A percentile compares a stretch with the other conserved stretches of the same genome.
These are phyloP conservation scores for Saturnispora sekii DNA, from an alignment of 805 yeast genomes.

Conservation along the genomic window DNA sequence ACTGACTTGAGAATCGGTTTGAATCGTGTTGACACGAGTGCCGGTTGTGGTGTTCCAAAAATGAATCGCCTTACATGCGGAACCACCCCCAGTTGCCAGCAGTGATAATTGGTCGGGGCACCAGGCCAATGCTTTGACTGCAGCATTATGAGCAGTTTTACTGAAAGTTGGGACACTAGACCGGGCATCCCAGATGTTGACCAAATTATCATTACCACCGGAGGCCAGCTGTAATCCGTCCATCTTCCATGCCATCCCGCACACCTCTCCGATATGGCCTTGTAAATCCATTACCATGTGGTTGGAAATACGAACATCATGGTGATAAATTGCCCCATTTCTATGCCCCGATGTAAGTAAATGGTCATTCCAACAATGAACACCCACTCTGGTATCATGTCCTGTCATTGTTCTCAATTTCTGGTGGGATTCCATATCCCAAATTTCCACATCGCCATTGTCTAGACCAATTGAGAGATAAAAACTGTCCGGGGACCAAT, in stretches of 20 bases:
- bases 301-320: constrained; percentile 78
- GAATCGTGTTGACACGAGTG: constrained; percentile 72
- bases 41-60: constrained; percentile 96
- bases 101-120: constrained; percentile 77
- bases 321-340: constrained; percentile 73
- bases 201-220: constrained; percentile 92
- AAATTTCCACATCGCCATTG: constrained; percentile 79
- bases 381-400: constrained; percentile 66
- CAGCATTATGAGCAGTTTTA: constrained; percentile 79
- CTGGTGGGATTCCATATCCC: constrained; percentile 80
- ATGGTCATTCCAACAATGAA: constrained; percentile 80
- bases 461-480: constrained; percentile 77
- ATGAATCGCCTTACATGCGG: constrained; percentile 78
- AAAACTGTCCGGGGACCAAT: constrained; percentile 88
- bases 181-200: constrained; percentile 88
- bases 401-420: constrained; percentile 72
- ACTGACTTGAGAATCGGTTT: constrained; percentile 91
- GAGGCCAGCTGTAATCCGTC: constrained; percentile 84
- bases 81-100: constrained; percentile 96
- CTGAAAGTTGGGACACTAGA: constrained; percentile 57
- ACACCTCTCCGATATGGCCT: constrained; percentile 79
- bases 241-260: constrained; percentile 77
- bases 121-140: constrained; percentile 93
- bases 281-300: constrained; percentile 56
- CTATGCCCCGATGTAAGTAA: constrained; percentile 80